Percentiles rank a stretch among this genome's conserved stretches.
Evolutionary conservation across 805 yeast genomes (phyloP).

Genomic region (Candida khao-thaluensis): DNA sequence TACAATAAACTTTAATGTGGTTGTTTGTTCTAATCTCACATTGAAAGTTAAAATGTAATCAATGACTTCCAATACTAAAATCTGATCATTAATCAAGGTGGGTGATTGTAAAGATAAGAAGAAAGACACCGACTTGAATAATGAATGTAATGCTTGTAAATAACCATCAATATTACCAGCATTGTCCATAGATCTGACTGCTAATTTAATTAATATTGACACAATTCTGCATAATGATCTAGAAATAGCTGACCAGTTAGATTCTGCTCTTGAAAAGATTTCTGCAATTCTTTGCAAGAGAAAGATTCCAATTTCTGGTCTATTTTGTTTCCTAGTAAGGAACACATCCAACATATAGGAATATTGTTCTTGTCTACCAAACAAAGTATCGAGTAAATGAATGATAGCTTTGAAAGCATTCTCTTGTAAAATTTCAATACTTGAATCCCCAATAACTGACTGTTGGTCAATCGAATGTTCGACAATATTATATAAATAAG

Average conservation of each 20-base stretch:
- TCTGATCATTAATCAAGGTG: conserved; percentile 57
- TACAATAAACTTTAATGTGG: conserved; percentile 42
- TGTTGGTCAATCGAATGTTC: conserved; percentile 27
- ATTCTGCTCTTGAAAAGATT: conserved; percentile 47
- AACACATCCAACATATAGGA: conserved; percentile 55
- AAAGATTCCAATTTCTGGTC: conserved; percentile 53
- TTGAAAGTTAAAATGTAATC: conserved; percentile 53
- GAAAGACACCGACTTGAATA: conserved; percentile 37
- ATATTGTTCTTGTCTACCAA: conserved; percentile 67
- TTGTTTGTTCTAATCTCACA: conserved; percentile 35
- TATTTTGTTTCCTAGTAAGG: conserved; percentile 29
- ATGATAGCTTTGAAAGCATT: conserved; percentile 54
- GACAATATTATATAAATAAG: conserved; percentile 31
- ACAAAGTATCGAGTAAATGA: conserved; percentile 58
- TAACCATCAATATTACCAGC: conserved; percentile 22
- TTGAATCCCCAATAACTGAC: conserved; percentile 13
- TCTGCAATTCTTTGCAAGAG: conserved; percentile 47
- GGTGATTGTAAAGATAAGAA: conserved; percentile 51
- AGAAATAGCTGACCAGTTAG: conserved; percentile 61
- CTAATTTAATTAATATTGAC: conserved; percentile 47
- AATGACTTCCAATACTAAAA: conserved; percentile 57
- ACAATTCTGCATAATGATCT: conserved; percentile 63
- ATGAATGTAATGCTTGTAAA: conserved; percentile 31
- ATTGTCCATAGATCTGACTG: conserved; percentile 25
- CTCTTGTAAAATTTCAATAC: conserved; percentile 32